Evolutionary conservation across 2,329 filamentous ascomycete genomes (phyloP).

Genomic region (Huntiella moniliformis): DNA sequence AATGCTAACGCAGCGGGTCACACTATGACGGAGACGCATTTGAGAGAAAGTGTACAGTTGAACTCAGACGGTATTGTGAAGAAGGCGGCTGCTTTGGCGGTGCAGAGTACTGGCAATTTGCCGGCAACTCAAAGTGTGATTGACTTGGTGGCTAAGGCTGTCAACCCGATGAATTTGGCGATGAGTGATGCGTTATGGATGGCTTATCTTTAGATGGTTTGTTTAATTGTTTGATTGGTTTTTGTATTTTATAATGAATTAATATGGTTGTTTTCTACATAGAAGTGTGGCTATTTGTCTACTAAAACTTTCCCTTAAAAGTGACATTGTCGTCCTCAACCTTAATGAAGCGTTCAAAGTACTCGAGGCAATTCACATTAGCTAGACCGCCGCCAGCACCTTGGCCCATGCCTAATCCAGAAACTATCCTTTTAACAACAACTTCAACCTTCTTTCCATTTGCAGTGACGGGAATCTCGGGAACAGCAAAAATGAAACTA

Average conservation of each 20-base stretch:
- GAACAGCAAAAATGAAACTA: conserved; percentile 59
- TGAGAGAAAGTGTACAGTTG: conserved; percentile 60
- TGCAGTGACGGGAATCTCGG: conserved; percentile 65
- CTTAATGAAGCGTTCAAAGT: background rate
- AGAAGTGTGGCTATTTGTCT: background rate
- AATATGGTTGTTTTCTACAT: background rate
- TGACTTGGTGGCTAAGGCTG: conserved; percentile 78
- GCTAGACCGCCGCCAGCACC: conserved; percentile 58
- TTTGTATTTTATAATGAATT: background rate
- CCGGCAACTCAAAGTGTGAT: conserved; percentile 96
- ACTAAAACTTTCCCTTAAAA: background rate
- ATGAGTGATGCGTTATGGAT: conserved; percentile 92
- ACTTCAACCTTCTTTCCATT: conserved; percentile 76
- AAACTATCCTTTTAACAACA: conserved; percentile 70
- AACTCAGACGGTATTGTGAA: conserved; percentile 90
- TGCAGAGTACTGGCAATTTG: conserved; percentile 57
- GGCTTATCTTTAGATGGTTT: conserved; percentile 47
- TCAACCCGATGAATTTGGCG: conserved; percentile 76
- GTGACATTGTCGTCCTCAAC: background rate
- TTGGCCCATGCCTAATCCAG: conserved; percentile 32
- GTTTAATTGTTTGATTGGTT: background rate
- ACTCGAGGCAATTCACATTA: conserved; percentile 44
- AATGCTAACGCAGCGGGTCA: background rate
- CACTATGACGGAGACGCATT: conserved; percentile 37
- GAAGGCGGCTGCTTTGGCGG: conserved; percentile 67